Conservation (phyloP, 345 rosid species). For the Sisymbrium irio region DNA sequence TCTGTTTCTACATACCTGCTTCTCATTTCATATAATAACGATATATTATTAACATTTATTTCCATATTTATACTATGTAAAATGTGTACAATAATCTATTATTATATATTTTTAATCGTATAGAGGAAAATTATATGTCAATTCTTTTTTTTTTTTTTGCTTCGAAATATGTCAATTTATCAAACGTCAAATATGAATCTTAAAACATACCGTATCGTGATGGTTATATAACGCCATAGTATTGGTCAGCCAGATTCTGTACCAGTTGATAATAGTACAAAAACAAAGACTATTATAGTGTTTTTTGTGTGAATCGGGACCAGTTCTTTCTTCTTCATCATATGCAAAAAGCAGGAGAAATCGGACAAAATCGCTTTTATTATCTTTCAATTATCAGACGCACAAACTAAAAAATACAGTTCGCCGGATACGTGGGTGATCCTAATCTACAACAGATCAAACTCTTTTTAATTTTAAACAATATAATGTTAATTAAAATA, state of each 20-base stretch:
- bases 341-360: constrained; percentile 4
- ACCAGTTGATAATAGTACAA: not conserved
- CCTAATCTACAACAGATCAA: constrained; percentile 3
- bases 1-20: too few relatives aligned
- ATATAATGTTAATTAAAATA: not conserved
- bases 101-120: not conserved
- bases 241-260: not conserved
- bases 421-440: constrained; percentile 12
- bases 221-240: not conserved
- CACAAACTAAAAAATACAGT: constrained; percentile 1
- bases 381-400: constrained; percentile 18
- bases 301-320: not conserved
- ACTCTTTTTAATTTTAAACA: not conserved
- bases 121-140: not conserved
- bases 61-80: too few relatives aligned
- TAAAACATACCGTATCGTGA: not conserved
- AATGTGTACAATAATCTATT: not conserved
- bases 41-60: too few relatives aligned
- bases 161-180: not conserved
- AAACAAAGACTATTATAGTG: not conserved
- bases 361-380: constrained; percentile 19
- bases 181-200: not conserved
- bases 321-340: constrained; percentile 8
- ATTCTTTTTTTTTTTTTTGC: too few relatives aligned
- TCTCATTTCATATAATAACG: too few relatives aligned